Evolutionary conservation across 2,329 filamentous ascomycete species (phyloP).

Genomic region (Apiospora pterosperma): DNA sequence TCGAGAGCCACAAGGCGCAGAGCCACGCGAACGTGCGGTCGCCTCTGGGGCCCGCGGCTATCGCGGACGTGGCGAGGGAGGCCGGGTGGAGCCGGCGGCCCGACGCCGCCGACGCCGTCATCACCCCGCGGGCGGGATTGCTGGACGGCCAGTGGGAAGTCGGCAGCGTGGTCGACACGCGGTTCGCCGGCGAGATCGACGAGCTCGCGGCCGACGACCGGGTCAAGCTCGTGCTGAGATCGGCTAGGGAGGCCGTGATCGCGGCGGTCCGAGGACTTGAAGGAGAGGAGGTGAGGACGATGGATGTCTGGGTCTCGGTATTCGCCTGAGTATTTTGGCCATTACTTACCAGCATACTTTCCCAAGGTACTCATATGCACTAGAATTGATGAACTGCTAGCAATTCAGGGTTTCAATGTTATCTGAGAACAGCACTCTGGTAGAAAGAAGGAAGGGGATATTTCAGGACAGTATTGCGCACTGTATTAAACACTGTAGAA

Average conservation of each 20-base stretch:
- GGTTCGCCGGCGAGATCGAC: slow-evolving; percentile 31
- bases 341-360: no score
- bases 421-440: no score
- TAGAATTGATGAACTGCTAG: no score
- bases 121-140: slow-evolving; percentile 35
- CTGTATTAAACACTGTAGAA: background rate
- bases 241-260: slow-evolving; percentile 30
- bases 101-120: slow-evolving; percentile 8
- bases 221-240: slow-evolving; percentile 23
- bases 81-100: slow-evolving; percentile 34
- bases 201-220: slow-evolving; percentile 22
- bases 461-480: background rate
- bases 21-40: slow-evolving; percentile 45
- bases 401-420: no score
- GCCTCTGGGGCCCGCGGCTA: slow-evolving; percentile 36
- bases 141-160: slow-evolving; percentile 47
- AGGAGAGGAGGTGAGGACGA: slow-evolving; percentile 31
- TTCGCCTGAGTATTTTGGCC: no score
- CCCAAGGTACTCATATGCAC: no score
- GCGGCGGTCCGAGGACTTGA: slow-evolving; percentile 24
- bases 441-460: background rate
- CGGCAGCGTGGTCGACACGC: slow-evolving; percentile 23
- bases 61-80: slow-evolving; percentile 31
- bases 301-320: slow-evolving; percentile 38
- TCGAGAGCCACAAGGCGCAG: slow-evolving; percentile 37